Conservation (phyloP, 108 stramenopile genomes). For the Parietichytrium sp. region DNA sequence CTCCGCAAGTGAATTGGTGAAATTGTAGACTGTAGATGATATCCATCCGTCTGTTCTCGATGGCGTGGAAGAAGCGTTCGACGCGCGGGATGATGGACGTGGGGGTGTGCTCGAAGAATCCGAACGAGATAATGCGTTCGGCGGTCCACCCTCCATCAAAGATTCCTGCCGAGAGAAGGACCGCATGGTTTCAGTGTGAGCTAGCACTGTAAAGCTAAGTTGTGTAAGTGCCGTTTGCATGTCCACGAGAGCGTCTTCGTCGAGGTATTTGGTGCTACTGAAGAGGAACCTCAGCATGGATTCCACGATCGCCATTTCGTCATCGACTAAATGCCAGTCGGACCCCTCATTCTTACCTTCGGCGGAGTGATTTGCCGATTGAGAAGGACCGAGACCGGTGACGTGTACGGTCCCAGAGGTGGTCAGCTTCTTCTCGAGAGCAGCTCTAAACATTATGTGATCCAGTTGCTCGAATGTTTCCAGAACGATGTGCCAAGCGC, state of each 20-base stretch:
- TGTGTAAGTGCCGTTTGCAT: constrained; percentile 22
- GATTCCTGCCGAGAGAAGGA: no score
- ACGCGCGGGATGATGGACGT: neutral
- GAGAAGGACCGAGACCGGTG: neutral
- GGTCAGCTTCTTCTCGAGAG: constrained; percentile 28
- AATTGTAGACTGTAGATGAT: neutral
- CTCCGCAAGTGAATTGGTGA: neutral
- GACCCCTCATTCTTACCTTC: no score
- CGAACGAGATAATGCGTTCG: no score
- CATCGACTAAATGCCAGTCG: constrained; percentile 32
- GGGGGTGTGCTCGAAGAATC: no score
- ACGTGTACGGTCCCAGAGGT: constrained; percentile 20
- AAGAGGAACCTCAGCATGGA: constrained; percentile 27
- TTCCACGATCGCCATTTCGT: constrained; percentile 33
- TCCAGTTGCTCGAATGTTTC: constrained; percentile 34
- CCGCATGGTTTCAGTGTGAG: constrained; percentile 37
- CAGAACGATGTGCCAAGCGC: constrained; percentile 29
- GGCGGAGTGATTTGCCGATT: no score
- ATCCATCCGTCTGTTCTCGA: neutral
- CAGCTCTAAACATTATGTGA: constrained; percentile 32
- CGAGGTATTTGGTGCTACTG: neutral
- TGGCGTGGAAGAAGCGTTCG: neutral
- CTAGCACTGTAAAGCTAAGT: constrained; percentile 18
- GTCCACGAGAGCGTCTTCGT: constrained; percentile 24
- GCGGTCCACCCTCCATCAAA: no score